Evolutionary conservation across 371 early-diverging fungal genomes (phyloP).

Genomic region (Cokeromyces recurvatus): DNA sequence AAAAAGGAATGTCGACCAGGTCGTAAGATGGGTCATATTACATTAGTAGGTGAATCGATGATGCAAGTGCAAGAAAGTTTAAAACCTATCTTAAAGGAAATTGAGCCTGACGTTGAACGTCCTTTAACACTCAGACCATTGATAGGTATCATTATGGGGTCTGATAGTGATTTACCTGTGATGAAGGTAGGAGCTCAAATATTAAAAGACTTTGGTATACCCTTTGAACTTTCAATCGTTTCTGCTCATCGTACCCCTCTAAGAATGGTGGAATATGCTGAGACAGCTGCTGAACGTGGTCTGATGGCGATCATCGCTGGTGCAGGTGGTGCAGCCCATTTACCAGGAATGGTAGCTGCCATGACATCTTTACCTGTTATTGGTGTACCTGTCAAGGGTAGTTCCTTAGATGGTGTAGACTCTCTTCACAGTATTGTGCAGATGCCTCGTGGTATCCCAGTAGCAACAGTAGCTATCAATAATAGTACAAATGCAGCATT

Average conservation of each 20-base stretch:
- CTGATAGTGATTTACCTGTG: slow-evolving; percentile 92
- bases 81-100: slow-evolving; percentile 56
- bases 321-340: slow-evolving; percentile 97
- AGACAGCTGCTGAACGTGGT: slow-evolving; percentile 83
- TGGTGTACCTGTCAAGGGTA: slow-evolving; percentile 94
- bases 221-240: slow-evolving; percentile 93
- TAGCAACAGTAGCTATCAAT: slow-evolving; percentile 96
- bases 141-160: slow-evolving; percentile 97
- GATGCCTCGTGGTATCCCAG: slow-evolving; percentile 98
- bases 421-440: slow-evolving; percentile 95
- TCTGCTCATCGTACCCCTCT: slow-evolving; percentile 95
- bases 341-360: slow-evolving; percentile 98
- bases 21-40: slow-evolving; percentile 97
- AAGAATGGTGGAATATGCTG: slow-evolving; percentile 89
- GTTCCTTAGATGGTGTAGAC: slow-evolving; percentile 91
- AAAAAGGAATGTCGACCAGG: slow-evolving; percentile 82
- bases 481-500: slow-evolving; percentile 94
- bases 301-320: slow-evolving; percentile 94
- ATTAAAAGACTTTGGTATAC: slow-evolving; percentile 82
- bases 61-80: slow-evolving; percentile 62
- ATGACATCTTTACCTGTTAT: slow-evolving; percentile 94
- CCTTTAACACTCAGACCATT: slow-evolving; percentile 58
- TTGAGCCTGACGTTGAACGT: slow-evolving; percentile 53
- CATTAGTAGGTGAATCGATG: slow-evolving; percentile 83
- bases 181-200: slow-evolving; percentile 89